Base-by-base conservation (phyloP, 371 early-diverging fungal genomes). In the Mortierella sp. region DNA sequence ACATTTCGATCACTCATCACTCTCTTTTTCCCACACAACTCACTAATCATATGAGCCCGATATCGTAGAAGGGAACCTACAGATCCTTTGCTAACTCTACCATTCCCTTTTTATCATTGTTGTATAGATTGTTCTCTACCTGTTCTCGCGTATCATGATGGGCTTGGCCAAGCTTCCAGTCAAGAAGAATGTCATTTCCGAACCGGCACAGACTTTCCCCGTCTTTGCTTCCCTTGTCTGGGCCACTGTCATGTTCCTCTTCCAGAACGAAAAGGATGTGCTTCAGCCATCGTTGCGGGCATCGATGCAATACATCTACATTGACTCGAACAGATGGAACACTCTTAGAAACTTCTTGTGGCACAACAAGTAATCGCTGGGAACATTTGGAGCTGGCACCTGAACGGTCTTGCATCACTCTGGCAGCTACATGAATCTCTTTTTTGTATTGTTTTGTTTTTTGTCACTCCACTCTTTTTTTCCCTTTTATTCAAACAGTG, bases 241-340 rank as follows among this genome's bases (percentile, higher is more conserved):
- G 99, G 99, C 98, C 6, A 78, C 90, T 55, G 98, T 98, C 49
- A 98, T 98, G 99, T 94, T 93, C 90, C 87, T 97, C 62, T 98
- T 98, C 90, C 87, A 94, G 68, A 91, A 95, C 74, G 94, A 98
- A 79, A 90, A 92, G 61, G 92, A 94, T 68, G 91, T 92, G n/a
- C 91, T 98, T 62, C 98, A 98, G 83, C 92, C 94, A 37, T 96
- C 96, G 20, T 89, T 98, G 64, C 94, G 94, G 86, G 90, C 95
- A 43, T 96, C 96, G 24, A 98, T 98, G 99, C 94, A 95, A 73
- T 97, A 97, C 77, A 90, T 96, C 47, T 96, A 96, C 84, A 86
- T 90, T 57, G 96, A 96, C 76, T 95, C 95, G 5, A 93, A 96
- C 83, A 79, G 84, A 58, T 98, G 96, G 95, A 80, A 87, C 55